Conservation (phyloP, 352 stramenopile genomes). For the Pythium periplocum region DNA sequence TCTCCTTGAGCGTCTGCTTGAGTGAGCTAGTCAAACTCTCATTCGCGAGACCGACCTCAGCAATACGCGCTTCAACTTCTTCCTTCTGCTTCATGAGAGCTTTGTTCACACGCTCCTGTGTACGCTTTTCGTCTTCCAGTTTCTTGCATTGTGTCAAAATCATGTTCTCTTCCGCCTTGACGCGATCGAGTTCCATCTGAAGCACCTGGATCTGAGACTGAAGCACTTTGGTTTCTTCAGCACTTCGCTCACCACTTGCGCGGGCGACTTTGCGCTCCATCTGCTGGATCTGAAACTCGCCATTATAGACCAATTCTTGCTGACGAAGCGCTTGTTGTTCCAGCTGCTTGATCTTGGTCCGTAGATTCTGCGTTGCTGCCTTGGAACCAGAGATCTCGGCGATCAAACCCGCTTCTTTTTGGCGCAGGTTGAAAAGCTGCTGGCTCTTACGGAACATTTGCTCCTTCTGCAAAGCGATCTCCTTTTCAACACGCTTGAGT, state of each 20-base stretch:
- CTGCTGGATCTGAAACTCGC: slow-evolving; percentile 96
- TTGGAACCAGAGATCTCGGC: slow-evolving; percentile 91
- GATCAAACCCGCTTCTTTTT: slow-evolving; percentile 86
- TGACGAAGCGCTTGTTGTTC: slow-evolving; percentile 88
- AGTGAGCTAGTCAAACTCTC: slow-evolving; percentile 80
- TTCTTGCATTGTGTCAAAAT: slow-evolving; percentile 90
- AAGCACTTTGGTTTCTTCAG: slow-evolving; percentile 92
- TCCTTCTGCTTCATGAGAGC: slow-evolving; percentile 70
- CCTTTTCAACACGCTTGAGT: slow-evolving; percentile 63
- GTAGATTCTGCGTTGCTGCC: slow-evolving; percentile 82
- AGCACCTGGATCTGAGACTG: slow-evolving; percentile 88
- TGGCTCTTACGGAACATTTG: slow-evolving; percentile 91
- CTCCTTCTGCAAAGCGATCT: slow-evolving; percentile 86
- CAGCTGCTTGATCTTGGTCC: slow-evolving; percentile 88
- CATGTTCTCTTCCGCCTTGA: slow-evolving; percentile 87
- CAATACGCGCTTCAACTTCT: slow-evolving; percentile 77
- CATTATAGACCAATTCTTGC: slow-evolving; percentile 94
- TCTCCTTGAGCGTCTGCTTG: slow-evolving; percentile 75
- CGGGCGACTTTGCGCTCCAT: slow-evolving; percentile 94
- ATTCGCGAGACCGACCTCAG: slow-evolving; percentile 90
- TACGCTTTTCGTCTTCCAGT: slow-evolving; percentile 87
- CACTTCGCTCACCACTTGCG: slow-evolving; percentile 89
- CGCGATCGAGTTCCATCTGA: slow-evolving; percentile 85
- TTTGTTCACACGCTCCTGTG: slow-evolving; percentile 71
- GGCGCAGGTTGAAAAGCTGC: slow-evolving; percentile 79